Conservation (phyloP, 148 eudicot species). For the Rhododendron williamsianum region DNA sequence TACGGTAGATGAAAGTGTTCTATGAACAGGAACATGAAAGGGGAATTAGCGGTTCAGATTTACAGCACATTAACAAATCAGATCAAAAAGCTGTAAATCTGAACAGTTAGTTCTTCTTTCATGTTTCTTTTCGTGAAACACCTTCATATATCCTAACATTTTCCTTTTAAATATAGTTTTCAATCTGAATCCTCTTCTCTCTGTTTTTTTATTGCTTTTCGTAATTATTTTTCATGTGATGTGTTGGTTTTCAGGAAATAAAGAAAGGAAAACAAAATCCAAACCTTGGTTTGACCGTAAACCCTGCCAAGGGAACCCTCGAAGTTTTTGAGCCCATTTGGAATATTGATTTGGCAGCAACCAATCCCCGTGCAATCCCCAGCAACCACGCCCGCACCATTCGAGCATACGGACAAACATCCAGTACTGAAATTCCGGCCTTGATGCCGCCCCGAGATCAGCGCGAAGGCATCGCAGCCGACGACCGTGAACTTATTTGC, state of each 20-base stretch:
- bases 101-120: too few relatives aligned
- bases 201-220: not conserved
- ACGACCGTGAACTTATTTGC: slow-evolving; percentile 34
- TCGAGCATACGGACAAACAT: slow-evolving; percentile 19
- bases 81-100: too few relatives aligned
- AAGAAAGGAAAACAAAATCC: not conserved
- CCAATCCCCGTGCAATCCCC: slow-evolving; percentile 27
- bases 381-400: slow-evolving; percentile 9
- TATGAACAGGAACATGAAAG: too few relatives aligned
- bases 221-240: not conserved
- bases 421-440: slow-evolving; percentile 16
- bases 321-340: not conserved
- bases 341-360: slow-evolving; percentile 25
- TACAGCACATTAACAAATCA: too few relatives aligned
- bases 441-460: not conserved
- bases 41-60: too few relatives aligned
- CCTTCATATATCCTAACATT: too few relatives aligned
- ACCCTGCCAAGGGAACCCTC: too few relatives aligned
- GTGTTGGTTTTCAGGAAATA: not conserved
- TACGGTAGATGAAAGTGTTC: too few relatives aligned
- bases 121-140: too few relatives aligned
- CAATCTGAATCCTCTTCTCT: too few relatives aligned
- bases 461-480: slow-evolving; percentile 36
- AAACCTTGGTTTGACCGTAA: not conserved
- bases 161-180: too few relatives aligned